Conservation (phyloP, 164 flowering plant genomes). For the Macadamia integrifolia region DNA sequence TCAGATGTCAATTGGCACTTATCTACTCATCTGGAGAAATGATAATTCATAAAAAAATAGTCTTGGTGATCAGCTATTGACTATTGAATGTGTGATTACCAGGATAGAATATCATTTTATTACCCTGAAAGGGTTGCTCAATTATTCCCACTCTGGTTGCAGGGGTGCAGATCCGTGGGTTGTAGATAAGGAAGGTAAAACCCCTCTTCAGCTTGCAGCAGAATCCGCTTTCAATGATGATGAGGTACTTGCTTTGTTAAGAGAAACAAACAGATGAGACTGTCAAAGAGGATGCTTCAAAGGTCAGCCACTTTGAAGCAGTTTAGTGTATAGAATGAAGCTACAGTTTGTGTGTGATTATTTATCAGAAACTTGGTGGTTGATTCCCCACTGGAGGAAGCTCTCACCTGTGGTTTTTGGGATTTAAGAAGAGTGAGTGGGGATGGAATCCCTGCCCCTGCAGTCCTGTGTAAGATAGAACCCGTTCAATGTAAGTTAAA, state of each 20-base stretch:
- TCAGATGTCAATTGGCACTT: no score
- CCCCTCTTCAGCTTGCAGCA: conserved; percentile 37
- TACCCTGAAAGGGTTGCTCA: conserved; percentile 12
- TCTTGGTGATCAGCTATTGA: neutral
- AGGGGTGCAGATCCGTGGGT: conserved; percentile 67
- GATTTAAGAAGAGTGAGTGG: neutral
- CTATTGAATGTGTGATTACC: neutral
- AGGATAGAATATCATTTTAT: neutral
- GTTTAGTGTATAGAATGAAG: conserved; percentile 4
- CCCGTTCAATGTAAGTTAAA: neutral
- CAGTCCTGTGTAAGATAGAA: neutral
- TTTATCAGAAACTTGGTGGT: conserved; percentile 12
- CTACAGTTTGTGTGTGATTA: conserved; percentile 18
- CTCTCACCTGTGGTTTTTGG: conserved; percentile 3
- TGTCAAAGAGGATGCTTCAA: neutral
- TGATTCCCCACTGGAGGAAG: conserved; percentile 15
- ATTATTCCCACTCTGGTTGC: conserved; percentile 15
- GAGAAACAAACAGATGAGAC: conserved; percentile 47
- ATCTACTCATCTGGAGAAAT: no score
- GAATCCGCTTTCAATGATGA: conserved; percentile 53
- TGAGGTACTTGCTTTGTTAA: conserved; percentile 51
- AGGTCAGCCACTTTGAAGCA: conserved; percentile 4
- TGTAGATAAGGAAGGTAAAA: conserved; percentile 50
- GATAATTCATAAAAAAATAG: no score
- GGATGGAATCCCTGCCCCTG: neutral